phyloP scores from a whole-genome alignment of 257 asterid species.

The Nicotiana paniculata region DNA sequence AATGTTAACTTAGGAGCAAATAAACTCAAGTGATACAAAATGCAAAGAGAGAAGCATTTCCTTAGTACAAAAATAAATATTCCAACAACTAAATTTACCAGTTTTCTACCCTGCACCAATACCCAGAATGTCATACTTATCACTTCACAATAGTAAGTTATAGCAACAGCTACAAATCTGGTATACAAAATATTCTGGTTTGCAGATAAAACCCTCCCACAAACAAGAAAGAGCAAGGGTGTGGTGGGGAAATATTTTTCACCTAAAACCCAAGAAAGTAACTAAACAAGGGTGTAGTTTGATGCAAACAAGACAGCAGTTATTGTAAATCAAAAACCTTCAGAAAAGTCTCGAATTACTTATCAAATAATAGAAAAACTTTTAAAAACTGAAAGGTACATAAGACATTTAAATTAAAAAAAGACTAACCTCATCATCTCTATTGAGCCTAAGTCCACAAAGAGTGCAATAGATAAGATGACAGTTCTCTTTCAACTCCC shows the following conservation, averaged over 20 bases:
- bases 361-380: neutral
- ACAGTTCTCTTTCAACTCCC: slow-evolving; percentile 52
- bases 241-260: neutral
- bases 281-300: neutral
- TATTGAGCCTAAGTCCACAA: slow-evolving; percentile 57
- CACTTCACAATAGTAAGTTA: neutral
- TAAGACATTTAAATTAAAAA: slow-evolving; percentile 12
- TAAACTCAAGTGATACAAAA: neutral
- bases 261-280: neutral
- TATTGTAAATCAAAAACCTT: neutral
- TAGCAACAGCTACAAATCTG: neutral
- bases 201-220: neutral
- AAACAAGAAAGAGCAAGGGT: neutral
- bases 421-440: slow-evolving; percentile 59
- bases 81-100: neutral
- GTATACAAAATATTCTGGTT: neutral
- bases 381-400: neutral
- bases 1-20: neutral
- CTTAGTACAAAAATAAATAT: too few species aligned
- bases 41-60: too few species aligned
- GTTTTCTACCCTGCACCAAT: neutral
- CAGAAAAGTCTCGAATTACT: neutral
- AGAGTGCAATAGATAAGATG: slow-evolving; percentile 48
- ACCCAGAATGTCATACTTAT: neutral
- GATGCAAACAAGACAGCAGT: neutral